Conservation (phyloP, 106 monocot genomes). For the Agapanthus africanus region DNA sequence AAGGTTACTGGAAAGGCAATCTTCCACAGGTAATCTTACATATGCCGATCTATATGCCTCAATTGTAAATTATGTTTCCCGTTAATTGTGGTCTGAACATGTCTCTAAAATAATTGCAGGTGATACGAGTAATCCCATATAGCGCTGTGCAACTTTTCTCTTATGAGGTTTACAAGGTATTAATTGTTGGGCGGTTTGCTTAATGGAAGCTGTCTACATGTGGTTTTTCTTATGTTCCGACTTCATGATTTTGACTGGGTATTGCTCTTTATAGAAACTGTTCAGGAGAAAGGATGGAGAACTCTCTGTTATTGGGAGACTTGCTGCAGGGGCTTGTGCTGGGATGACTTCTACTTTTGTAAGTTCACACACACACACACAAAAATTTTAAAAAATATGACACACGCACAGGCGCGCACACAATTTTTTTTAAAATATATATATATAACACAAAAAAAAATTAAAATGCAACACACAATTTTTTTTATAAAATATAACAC, state of each 20-base stretch:
- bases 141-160: constrained; percentile 93
- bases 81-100: no score
- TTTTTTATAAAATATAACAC: no score
- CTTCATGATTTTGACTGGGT: neutral
- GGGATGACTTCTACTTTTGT: constrained; percentile 99
- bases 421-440: no score
- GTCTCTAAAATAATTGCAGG: constrained; percentile 36
- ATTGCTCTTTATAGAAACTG: constrained; percentile 49
- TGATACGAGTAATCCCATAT: constrained; percentile 90
- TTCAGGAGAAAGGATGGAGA: constrained; percentile 66
- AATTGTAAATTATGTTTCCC: neutral
- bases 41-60: neutral
- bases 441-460: no score
- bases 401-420: neutral
- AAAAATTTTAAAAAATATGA: neutral
- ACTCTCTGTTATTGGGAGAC: constrained; percentile 82
- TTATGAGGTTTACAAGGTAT: constrained; percentile 96
- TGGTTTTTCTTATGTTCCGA: neutral
- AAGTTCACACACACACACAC: constrained; percentile 7
- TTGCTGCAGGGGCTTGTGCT: constrained; percentile 92
- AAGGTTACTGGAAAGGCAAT: constrained; percentile 97
- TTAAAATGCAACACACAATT: no score
- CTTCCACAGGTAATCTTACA: constrained; percentile 65
- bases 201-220: neutral
- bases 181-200: neutral